These are phyloP conservation scores for Reutealis trisperma DNA, from an alignment of 345 rosid species.

Conservation along the genomic window DNA sequence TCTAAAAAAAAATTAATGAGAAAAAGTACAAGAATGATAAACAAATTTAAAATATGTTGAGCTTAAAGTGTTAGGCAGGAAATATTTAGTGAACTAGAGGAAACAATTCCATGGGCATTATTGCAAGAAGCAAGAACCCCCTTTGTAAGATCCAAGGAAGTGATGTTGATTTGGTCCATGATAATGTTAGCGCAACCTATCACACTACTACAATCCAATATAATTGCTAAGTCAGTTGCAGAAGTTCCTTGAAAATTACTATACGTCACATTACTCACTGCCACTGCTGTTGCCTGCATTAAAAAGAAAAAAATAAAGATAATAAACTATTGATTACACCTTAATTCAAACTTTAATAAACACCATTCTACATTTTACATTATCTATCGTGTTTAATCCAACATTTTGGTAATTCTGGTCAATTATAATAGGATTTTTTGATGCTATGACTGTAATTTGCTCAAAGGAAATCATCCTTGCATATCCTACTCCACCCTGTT, in stretches of 20 bases:
- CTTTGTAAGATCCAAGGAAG: slow-evolving; percentile 22
- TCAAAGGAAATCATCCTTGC: slow-evolving; percentile 17
- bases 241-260: slow-evolving; percentile 26
- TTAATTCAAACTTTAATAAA: no score
- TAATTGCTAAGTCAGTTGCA: slow-evolving; percentile 22
- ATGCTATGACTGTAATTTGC: slow-evolving; percentile 29
- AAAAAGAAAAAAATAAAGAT: no score
- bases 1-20: no score
- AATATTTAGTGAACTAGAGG: slow-evolving; percentile 1
- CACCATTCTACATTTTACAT: neutral
- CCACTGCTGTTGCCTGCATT: slow-evolving; percentile 25
- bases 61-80: neutral
- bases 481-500: slow-evolving; percentile 25
- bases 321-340: no score
- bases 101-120: slow-evolving; percentile 26
- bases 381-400: neutral
- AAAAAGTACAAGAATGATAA: no score
- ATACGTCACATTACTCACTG: slow-evolving; percentile 2
- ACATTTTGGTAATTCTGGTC: slow-evolving; percentile 31
- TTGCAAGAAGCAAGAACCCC: slow-evolving; percentile 10
- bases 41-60: no score
- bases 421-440: slow-evolving; percentile 42
- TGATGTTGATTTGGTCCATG: slow-evolving; percentile 17
- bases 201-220: slow-evolving; percentile 23
- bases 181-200: slow-evolving; percentile 28